Base-by-base conservation (phyloP, 1,139 yeast species). In the Yamadazyma aaseri region DNA sequence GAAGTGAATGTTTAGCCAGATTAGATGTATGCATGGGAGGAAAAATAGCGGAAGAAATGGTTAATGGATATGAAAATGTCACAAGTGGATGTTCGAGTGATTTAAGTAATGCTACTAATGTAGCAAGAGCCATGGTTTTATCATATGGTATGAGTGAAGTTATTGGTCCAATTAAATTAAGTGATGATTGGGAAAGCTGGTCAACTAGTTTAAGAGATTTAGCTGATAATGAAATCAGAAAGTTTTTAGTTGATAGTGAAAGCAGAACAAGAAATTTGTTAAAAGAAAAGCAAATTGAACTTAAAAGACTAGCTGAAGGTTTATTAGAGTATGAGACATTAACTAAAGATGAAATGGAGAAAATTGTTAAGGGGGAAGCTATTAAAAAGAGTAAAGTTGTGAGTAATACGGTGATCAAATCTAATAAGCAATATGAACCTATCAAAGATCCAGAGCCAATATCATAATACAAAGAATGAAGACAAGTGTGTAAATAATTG, bases 11-110 rank as follows among this genome's bases (percentile, higher is more conserved):
- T 56, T 71, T 84, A 46, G 97, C 98, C 0, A 71, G 95, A 46
- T 65, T 92, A 46, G 98, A 92, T 58, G 98, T 92, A 34, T 89
- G 96, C 58, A 92, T 92, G 98, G 99, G 98, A 41, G 99, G 99
- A 42, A 90, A 90, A 59, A 81, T 90, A 41, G 98, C 98, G 20
- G 99, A 92, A 65, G 97, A 90, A 58, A 70, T 87, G 71, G 73
- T 86, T 31, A 86, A 86, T 55, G 98, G 98, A 3, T 74, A 80
- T 30, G 96, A 87, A 38, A 86, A 90, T 55, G 96, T 94, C 12
- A 92, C 98, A 1, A 79, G 92, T 48, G 97, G 97, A 6, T 90
- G 97, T 64, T 84, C 95, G 1, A 82, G 94, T 11, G 99, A 92
- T 62, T 73, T 92, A 49, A 77, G 85, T 45, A 80, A 75, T 49